Base-by-base conservation (phyloP, 208 protist species). In the Acanthamoeba divionensis region DNA sequence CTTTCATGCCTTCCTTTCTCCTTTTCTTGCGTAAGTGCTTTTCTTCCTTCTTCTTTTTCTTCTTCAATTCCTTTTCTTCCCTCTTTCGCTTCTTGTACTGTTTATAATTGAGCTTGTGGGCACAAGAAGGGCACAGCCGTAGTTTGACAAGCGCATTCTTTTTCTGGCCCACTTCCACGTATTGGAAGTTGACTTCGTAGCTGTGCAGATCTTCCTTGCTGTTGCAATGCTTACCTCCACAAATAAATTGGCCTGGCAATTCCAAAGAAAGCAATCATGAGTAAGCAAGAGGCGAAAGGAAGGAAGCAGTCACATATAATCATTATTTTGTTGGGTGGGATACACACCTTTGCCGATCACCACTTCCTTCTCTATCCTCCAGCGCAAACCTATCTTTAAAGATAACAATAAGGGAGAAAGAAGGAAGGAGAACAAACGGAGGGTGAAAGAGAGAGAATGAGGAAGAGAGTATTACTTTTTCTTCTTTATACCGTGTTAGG, bases 61-160 rank as follows among this genome's bases (percentile, higher is more conserved):
- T 36, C 36, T 88, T 65, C 18, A 54, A 62, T 47, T 88, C 71
- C 80, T 69, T 88, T 44, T 88, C 80, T 71, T 88, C 80, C 60
- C 57, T 88, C 33, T 50, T 29, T 26, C 38, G 26, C 80, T 88
- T 38, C 80, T 71, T 66, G 44, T 71, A 41, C 80, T 88, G 66
- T 62, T 88, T 71, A 65, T 91, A 88, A 44, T 80, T 85, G 48
- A 92, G 82, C 85, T 92, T 92, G 45, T 71, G 38, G 10, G 90
- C 85, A 47, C 90, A 92, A 7, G 55, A 18, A 5, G 86, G 90
- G 44, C 90, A 92, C n/a, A 92, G 41, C 24, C 90, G 33, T 36
- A 92, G 60, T 65, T 92, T 92, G 60, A 92, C 90, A 31, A 92
- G 50, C 62, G 90, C 90, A 13, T 88, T 82, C 60, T 90, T 91